Conservation (phyloP, 345 rosid genomes). For the Citropsis articulata region DNA sequence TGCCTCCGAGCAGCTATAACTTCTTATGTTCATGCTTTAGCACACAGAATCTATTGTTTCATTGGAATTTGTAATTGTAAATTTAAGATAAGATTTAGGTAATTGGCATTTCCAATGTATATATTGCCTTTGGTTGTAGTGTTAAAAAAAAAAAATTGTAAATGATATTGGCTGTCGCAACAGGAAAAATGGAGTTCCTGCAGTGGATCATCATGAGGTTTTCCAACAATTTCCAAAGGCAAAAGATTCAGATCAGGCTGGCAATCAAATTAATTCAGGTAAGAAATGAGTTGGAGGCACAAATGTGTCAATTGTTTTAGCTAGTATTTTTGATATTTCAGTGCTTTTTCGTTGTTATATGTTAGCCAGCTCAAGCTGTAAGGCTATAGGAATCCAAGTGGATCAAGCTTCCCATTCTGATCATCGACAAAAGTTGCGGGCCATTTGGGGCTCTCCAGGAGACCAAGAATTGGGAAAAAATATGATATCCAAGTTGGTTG, state of each 20-base stretch:
- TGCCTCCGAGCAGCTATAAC: not conserved
- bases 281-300: slow-evolving; percentile 10
- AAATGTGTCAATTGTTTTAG: not conserved
- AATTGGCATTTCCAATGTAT: not conserved
- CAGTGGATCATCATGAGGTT: slow-evolving; percentile 18
- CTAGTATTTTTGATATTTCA: slow-evolving; percentile 1
- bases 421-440: slow-evolving; percentile 52
- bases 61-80: not conserved
- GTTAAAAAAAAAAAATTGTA: not conserved
- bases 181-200: slow-evolving; percentile 39
- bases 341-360: slow-evolving; percentile 9
- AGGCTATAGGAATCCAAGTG: slow-evolving; percentile 68
- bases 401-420: slow-evolving; percentile 30
- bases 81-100: not conserved
- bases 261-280: slow-evolving; percentile 32
- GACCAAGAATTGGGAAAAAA: slow-evolving; percentile 41
- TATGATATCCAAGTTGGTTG: slow-evolving; percentile 55
- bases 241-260: slow-evolving; percentile 21
- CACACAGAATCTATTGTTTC: not conserved
- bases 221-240: slow-evolving; percentile 20
- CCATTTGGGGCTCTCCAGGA: slow-evolving; percentile 54
- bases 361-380: slow-evolving; percentile 45
- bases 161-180: slow-evolving; percentile 9
- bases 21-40: not conserved
- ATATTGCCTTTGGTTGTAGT: not conserved